phyloP scores from a whole-genome alignment of 345 rosid genomes.

The Salix udensis region DNA sequence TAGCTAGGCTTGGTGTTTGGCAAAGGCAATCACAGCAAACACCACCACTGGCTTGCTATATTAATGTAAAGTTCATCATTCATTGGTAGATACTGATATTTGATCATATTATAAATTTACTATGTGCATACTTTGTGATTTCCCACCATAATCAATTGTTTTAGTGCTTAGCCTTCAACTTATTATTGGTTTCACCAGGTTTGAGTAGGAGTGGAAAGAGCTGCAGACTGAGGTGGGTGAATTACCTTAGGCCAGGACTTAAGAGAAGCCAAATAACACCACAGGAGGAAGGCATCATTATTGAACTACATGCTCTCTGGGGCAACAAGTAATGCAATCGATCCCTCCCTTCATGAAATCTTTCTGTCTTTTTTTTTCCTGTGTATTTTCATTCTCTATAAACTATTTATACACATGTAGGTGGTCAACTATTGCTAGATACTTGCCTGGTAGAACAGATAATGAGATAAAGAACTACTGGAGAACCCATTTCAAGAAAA shows the following conservation, averaged over 20 bases:
- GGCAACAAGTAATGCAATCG: constrained; percentile 66
- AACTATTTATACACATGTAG: constrained; percentile 15
- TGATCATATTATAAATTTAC: not conserved
- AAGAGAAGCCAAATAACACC: constrained; percentile 79
- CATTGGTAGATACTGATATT: not conserved
- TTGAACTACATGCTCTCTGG: constrained; percentile 80
- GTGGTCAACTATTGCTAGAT: constrained; percentile 92
- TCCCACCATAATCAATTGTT: no score
- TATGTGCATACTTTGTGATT: no score
- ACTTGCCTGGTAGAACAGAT: constrained; percentile 89
- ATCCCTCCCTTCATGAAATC: not conserved
- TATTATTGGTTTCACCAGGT: constrained; percentile 2
- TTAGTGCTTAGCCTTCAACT: not conserved
- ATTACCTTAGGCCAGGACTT: constrained; percentile 82
- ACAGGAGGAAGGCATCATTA: constrained; percentile 76
- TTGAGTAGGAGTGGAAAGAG: constrained; percentile 68
- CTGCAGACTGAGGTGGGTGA: constrained; percentile 91
- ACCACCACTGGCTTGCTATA: no score
- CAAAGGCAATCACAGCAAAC: not conserved
- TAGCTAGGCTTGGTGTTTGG: not conserved
- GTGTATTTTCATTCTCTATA: not conserved
- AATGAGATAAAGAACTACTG: constrained; percentile 93
- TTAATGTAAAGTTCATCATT: not conserved
- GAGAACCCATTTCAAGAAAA: constrained; percentile 86
- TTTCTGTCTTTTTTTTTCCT: not conserved